Percentiles rank a stretch among this genome's conserved stretches.
phyloP scores from a whole-genome alignment of 108 stramenopile genomes.

The Fragilaria crotonensis region DNA sequence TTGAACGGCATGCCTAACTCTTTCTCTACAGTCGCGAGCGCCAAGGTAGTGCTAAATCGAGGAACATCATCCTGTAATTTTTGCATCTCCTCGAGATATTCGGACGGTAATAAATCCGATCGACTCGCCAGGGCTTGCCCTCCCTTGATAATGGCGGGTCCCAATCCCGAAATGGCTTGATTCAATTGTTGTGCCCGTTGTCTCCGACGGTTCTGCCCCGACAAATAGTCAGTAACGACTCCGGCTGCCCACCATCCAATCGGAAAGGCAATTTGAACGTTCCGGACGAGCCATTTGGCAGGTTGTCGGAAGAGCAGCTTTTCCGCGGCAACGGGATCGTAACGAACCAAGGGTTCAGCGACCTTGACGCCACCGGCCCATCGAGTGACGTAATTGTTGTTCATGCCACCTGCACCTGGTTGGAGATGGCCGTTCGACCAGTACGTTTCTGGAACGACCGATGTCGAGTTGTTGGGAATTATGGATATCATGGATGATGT shows the following conservation, averaged over 20 bases:
- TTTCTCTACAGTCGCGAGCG: slow-evolving; percentile 77
- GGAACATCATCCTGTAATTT: slow-evolving; percentile 95
- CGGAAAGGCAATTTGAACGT: slow-evolving; percentile 88
- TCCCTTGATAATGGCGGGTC: slow-evolving; percentile 93
- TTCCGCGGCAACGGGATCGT: slow-evolving; percentile 82
- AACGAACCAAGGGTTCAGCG: slow-evolving; percentile 83
- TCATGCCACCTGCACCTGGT: neutral
- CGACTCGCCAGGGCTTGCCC: slow-evolving; percentile 89
- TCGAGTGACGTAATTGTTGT: slow-evolving; percentile 32
- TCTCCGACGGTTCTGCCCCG: slow-evolving; percentile 40
- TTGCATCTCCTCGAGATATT: slow-evolving; percentile 93
- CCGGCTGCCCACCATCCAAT: slow-evolving; percentile 75
- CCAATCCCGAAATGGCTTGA: slow-evolving; percentile 70
- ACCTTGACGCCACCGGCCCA: slow-evolving; percentile 59
- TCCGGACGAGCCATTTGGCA: slow-evolving; percentile 86
- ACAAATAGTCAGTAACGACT: slow-evolving; percentile 63
- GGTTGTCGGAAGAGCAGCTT: slow-evolving; percentile 80
- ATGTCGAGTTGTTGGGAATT: neutral
- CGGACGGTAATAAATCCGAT: slow-evolving; percentile 87
- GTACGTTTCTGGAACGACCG: slow-evolving; percentile 24
- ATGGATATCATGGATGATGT: neutral
- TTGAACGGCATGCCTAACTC: slow-evolving; percentile 70
- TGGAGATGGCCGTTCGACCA: slow-evolving; percentile 45
- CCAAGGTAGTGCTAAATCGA: slow-evolving; percentile 74
- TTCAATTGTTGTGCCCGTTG: slow-evolving; percentile 71